A percentile compares a stretch with the other conserved stretches of the same genome.
Conservation (phyloP, 2,329 filamentous ascomycete species). For the Kalmusia sp. region DNA sequence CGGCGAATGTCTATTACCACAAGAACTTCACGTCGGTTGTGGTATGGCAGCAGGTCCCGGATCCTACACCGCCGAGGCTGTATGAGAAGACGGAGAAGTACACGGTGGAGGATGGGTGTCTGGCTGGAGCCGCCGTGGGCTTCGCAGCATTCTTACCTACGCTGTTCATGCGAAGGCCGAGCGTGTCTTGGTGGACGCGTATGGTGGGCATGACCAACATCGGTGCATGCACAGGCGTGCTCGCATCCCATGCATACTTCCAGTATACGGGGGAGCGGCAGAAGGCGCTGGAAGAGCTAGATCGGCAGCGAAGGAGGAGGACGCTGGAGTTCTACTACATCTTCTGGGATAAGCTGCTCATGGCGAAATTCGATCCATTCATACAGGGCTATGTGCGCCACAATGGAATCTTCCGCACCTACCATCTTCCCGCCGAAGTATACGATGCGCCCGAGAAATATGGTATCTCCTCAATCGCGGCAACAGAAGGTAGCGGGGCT, state of each 20-base stretch:
- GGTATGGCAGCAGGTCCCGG: conserved; percentile 14
- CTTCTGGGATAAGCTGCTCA: conserved; percentile 32
- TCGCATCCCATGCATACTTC: conserved; percentile 31
- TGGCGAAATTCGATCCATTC: conserved; percentile 30
- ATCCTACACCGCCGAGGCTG: conserved; percentile 26
- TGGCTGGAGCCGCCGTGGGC: conserved; percentile 32
- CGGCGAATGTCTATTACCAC: conserved; percentile 36
- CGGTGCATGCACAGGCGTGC: conserved; percentile 30
- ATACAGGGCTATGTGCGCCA: conserved; percentile 36
- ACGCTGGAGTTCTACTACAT: conserved; percentile 33
- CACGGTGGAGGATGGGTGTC: conserved; percentile 36
- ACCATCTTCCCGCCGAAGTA: conserved; percentile 24
- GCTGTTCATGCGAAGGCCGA: conserved; percentile 28
- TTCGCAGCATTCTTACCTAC: conserved; percentile 27
- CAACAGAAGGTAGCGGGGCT: background rate
- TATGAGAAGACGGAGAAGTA: conserved; percentile 29
- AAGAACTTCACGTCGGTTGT: conserved; percentile 23
- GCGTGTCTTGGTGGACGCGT: conserved; percentile 30
- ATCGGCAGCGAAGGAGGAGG: conserved; percentile 21
- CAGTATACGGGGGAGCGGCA: conserved; percentile 37
- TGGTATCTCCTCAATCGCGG: background rate
- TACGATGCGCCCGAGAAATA: conserved; percentile 23
- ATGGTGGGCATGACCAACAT: conserved; percentile 32
- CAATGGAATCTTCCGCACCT: conserved; percentile 31
- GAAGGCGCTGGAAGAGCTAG: conserved; percentile 26